A percentile compares a stretch with the other conserved stretches of the same genome.
phyloP scores from a whole-genome alignment of 108 stramenopile species.

The Nitzschia inconspicua region DNA sequence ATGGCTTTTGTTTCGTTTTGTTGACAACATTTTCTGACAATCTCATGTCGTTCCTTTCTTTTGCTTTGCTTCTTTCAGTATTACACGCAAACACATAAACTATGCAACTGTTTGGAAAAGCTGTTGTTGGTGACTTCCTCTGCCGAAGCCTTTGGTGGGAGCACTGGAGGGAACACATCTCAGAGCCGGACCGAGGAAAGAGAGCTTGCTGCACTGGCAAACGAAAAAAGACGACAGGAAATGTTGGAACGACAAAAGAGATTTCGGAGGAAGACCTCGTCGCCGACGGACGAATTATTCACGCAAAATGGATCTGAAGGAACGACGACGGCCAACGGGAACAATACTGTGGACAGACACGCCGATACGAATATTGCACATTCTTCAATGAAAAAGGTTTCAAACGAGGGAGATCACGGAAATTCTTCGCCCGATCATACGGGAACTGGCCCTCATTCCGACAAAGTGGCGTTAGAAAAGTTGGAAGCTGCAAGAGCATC shows the following conservation, averaged over 20 bases:
- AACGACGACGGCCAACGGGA: too few relatives aligned
- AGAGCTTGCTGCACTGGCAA: conserved; percentile 47
- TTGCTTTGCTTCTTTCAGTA: conserved; percentile 21
- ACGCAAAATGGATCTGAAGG: too few relatives aligned
- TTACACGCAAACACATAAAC: conserved; percentile 63
- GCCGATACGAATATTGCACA: too few relatives aligned
- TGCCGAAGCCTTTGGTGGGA: conserved; percentile 45
- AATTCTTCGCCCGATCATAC: too few relatives aligned
- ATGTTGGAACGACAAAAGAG: conserved; percentile 20
- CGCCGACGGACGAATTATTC: conserved; percentile 5
- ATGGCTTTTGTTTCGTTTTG: not conserved
- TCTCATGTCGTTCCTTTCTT: not conserved
- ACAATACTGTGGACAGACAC: too few relatives aligned
- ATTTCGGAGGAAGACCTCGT: conserved; percentile 3
- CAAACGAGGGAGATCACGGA: too few relatives aligned
- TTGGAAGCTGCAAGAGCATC: conserved; percentile 45
- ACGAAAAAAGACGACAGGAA: conserved; percentile 37
- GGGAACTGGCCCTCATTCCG: too few relatives aligned
- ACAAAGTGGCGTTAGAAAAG: too few relatives aligned
- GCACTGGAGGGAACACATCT: conserved; percentile 40
- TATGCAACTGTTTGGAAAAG: conserved; percentile 65
- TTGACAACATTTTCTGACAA: not conserved
- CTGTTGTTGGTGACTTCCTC: conserved; percentile 47
- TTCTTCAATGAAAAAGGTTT: too few relatives aligned
- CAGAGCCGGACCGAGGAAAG: conserved; percentile 39